Conservation (phyloP, 2,329 filamentous ascomycete species). For the Claviceps sp. region DNA sequence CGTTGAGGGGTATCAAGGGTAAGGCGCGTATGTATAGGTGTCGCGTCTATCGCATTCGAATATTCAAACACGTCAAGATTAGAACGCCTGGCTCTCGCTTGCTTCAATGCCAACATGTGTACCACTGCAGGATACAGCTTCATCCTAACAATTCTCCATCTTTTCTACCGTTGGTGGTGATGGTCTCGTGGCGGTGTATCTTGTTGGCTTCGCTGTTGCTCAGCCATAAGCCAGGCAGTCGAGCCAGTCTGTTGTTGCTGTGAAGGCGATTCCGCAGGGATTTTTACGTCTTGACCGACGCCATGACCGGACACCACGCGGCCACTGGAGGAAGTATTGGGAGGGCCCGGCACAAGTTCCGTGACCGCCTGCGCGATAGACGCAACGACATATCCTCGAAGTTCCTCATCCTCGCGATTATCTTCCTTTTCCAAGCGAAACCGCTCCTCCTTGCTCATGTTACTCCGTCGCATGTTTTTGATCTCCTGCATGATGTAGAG, state of each 20-base stretch:
- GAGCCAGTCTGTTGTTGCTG: conserved; percentile 37
- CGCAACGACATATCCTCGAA: conserved; percentile 60
- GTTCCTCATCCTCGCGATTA: conserved; percentile 58
- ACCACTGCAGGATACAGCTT: not conserved
- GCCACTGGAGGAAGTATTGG: conserved; percentile 11
- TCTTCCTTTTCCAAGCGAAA: conserved; percentile 74
- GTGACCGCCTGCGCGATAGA: conserved; percentile 62
- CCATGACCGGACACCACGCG: conserved; percentile 10
- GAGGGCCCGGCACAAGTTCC: conserved; percentile 43
- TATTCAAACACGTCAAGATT: too few relatives aligned
- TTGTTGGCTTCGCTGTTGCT: conserved; percentile 28
- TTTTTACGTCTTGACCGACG: conserved; percentile 39
- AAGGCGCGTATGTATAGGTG: too few relatives aligned
- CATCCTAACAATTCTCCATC: not conserved
- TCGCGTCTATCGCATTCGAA: too few relatives aligned
- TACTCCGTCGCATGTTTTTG: conserved; percentile 65
- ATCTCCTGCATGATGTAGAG: conserved; percentile 90
- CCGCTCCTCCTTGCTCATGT: conserved; percentile 75
- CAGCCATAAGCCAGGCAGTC: conserved; percentile 36
- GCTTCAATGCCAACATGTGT: not conserved
- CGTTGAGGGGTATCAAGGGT: too few relatives aligned
- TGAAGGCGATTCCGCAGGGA: conserved; percentile 45
- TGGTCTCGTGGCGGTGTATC: conserved; percentile 34
- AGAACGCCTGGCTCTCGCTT: too few relatives aligned
- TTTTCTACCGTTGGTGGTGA: conserved; percentile 17